These are phyloP conservation scores for Hypoxylon sp. DNA, from an alignment of 2,329 filamentous ascomycete species.

Conservation along the genomic window DNA sequence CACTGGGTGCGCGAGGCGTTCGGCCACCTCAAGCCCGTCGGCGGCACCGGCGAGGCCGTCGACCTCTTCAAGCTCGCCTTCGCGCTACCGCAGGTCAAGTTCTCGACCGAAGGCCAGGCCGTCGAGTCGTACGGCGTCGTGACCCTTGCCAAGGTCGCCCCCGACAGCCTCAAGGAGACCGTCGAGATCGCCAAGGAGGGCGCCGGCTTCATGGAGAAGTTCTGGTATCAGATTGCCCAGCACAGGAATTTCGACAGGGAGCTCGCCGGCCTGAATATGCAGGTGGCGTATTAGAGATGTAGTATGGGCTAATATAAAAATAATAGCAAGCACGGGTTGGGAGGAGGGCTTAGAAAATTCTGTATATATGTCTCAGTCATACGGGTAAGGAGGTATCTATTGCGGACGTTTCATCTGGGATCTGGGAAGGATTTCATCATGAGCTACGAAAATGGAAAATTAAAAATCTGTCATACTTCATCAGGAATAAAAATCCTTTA, in stretches of 20 bases:
- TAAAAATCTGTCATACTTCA: too few species aligned
- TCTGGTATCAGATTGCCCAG: conserved; percentile 72
- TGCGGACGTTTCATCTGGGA: too few species aligned
- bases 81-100: conserved; percentile 51
- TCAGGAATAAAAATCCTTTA: too few species aligned
- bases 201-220: conserved; percentile 73
- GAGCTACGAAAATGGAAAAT: too few species aligned
- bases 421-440: too few species aligned
- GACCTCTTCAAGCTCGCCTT: conserved; percentile 64
- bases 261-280: conserved; percentile 69
- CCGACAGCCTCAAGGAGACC: conserved; percentile 67
- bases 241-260: conserved; percentile 80
- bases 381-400: too few species aligned
- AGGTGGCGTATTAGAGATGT: conserved; percentile 70
- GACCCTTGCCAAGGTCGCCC: conserved; percentile 63
- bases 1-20: conserved; percentile 85
- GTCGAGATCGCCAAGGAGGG: conserved; percentile 71
- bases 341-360: too few species aligned
- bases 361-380: too few species aligned
- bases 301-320: conserved; percentile 3
- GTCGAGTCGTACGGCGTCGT: conserved; percentile 80
- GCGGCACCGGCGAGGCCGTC: conserved; percentile 76
- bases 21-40: conserved; percentile 81
- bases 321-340: too few species aligned
- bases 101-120: conserved; percentile 57